Conservation (phyloP, 345 rosid species). For the Dovyalis caffra region DNA sequence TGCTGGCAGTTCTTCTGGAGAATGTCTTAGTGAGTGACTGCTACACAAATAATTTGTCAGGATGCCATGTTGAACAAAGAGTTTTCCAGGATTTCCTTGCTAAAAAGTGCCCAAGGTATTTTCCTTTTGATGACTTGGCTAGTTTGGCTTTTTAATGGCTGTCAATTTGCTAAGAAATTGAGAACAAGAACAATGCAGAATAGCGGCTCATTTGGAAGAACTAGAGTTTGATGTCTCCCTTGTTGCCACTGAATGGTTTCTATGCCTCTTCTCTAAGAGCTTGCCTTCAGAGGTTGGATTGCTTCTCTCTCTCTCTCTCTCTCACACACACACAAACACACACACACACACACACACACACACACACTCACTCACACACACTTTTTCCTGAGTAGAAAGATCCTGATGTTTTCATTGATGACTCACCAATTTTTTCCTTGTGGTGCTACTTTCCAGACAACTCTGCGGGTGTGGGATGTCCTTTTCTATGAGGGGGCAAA, state of each 20-base stretch:
- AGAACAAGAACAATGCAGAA: slow-evolving; percentile 46
- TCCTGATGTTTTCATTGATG: not conserved
- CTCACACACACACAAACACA: not conserved
- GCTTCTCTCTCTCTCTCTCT: not conserved
- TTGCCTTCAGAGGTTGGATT: slow-evolving; percentile 90
- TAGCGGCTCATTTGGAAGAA: slow-evolving; percentile 84
- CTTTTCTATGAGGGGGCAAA: slow-evolving; percentile 98
- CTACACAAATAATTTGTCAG: slow-evolving; percentile 87
- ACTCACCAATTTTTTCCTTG: slow-evolving; percentile 6
- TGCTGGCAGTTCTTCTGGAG: slow-evolving; percentile 94
- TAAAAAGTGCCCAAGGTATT: slow-evolving; percentile 82
- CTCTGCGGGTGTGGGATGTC: slow-evolving; percentile 96
- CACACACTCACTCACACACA: not conserved
- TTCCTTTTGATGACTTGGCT: not conserved
- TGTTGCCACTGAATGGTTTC: slow-evolving; percentile 98
- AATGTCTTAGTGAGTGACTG: slow-evolving; percentile 95
- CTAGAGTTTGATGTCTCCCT: slow-evolving; percentile 96
- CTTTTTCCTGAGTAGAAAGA: not conserved
- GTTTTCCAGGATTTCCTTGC: slow-evolving; percentile 91
- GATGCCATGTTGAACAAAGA: slow-evolving; percentile 98
- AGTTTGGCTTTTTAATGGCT: slow-evolving; percentile 5
- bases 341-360: no score
- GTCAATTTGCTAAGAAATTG: slow-evolving; percentile 2
- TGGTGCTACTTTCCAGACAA: slow-evolving; percentile 52
- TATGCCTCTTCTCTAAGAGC: slow-evolving; percentile 98